These are phyloP conservation scores for Podospora pseudocomata DNA, from an alignment of 495 filamentous ascomycete genomes.

Conservation along the genomic window DNA sequence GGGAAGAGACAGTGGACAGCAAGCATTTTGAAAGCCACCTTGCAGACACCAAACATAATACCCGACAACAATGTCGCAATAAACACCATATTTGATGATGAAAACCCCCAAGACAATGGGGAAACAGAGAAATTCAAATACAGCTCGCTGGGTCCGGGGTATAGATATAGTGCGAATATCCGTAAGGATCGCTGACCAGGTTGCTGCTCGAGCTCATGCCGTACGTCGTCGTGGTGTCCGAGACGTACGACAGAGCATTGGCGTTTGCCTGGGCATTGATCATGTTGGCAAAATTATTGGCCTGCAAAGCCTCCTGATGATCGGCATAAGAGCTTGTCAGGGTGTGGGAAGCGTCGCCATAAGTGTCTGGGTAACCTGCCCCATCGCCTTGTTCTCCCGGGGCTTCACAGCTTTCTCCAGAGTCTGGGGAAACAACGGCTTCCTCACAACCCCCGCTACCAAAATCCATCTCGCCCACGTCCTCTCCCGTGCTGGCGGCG, in stretches of 20 bases:
- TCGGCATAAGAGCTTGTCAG: not conserved
- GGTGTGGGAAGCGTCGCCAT: no score
- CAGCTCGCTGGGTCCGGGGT: not conserved
- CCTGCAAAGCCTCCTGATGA: not conserved
- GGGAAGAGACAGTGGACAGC: not conserved
- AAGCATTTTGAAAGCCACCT: no score
- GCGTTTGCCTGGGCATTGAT: constrained; percentile 1
- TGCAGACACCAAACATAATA: no score
- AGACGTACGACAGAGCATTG: not conserved
- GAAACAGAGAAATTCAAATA: not conserved
- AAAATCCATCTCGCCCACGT: not conserved
- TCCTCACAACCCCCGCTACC: not conserved
- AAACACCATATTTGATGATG: no score
- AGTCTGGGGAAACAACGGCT: not conserved
- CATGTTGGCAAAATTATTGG: constrained; percentile 2
- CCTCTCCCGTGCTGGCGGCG: constrained; percentile 4
- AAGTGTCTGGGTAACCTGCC: not conserved
- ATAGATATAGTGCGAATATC: not conserved
- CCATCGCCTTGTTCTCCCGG: not conserved
- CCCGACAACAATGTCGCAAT: no score
- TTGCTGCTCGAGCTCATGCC: not conserved
- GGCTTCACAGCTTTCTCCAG: not conserved
- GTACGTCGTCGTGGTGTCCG: not conserved
- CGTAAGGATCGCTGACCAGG: not conserved
- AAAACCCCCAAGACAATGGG: not conserved